Conservation (phyloP, 1,284 basidiomycete species). For the Malassezia psittaci region DNA sequence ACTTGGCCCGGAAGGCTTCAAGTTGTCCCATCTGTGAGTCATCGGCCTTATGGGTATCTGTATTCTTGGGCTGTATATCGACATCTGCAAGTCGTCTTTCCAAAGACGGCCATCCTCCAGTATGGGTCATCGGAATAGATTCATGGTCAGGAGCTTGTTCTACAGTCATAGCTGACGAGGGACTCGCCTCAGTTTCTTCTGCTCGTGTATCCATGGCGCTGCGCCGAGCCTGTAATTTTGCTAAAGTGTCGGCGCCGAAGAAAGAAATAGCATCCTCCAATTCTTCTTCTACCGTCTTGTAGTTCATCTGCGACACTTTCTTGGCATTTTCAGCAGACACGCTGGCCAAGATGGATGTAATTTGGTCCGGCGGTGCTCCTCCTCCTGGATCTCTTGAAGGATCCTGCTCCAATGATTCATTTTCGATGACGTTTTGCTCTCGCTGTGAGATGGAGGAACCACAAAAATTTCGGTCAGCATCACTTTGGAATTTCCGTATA, state of each 20-base stretch:
- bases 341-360: conserved; percentile 23
- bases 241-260: conserved; percentile 34
- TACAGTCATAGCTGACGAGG: not conserved
- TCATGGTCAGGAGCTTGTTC: not conserved
- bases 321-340: conserved; percentile 31
- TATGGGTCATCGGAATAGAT: not conserved
- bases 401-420: conserved; percentile 6
- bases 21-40: conserved; percentile 34
- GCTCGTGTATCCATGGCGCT: not conserved
- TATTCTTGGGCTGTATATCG: conserved; percentile 12
- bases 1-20: conserved; percentile 67
- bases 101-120: not conserved
- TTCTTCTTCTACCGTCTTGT: conserved; percentile 27
- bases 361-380: conserved; percentile 29
- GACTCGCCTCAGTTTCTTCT: not conserved
- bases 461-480: not conserved
- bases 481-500: not conserved
- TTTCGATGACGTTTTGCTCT: no score
- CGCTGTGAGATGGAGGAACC: no score
- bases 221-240: conserved; percentile 21
- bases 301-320: conserved; percentile 33
- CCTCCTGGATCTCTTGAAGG: conserved; percentile 36
- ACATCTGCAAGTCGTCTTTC: not conserved
- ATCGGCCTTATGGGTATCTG: conserved; percentile 31
- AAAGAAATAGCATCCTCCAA: conserved; percentile 28